Evolutionary conservation across 148 eudicot species (phyloP).

Genomic region (Tetragonia tetragonoides): DNA sequence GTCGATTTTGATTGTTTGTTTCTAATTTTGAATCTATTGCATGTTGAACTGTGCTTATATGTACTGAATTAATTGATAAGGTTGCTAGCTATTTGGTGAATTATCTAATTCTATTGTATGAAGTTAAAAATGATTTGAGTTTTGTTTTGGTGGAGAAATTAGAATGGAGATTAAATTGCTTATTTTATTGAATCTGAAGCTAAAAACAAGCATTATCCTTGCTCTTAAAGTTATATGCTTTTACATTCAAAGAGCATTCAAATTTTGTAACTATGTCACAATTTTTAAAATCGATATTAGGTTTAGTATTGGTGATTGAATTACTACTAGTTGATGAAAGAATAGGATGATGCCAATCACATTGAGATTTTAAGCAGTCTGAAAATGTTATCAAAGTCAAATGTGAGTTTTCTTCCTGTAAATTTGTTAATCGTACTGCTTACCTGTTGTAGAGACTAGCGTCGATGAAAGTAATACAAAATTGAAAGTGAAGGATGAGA

Average conservation of each 20-base stretch:
- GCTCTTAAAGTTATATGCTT: neutral
- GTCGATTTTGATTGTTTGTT: neutral
- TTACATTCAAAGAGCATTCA: neutral
- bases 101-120: neutral
- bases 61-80: neutral
- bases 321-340: neutral
- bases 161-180: neutral
- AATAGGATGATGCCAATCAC: neutral
- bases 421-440: neutral
- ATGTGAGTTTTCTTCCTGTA: neutral
- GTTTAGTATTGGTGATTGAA: neutral
- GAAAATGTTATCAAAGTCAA: neutral
- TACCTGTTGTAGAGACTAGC: slow-evolving; percentile 40
- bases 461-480: slow-evolving; percentile 49
- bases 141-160: slow-evolving; percentile 3
- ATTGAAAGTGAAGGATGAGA: slow-evolving; percentile 59
- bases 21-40: neutral
- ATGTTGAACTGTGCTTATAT: neutral
- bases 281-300: neutral
- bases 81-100: slow-evolving; percentile 4
- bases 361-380: neutral
- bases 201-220: neutral
- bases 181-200: neutral
- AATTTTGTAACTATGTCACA: neutral
- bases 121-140: neutral